phyloP scores from a whole-genome alignment of 2,329 filamentous ascomycete genomes.

The Aspergillus sp. region DNA sequence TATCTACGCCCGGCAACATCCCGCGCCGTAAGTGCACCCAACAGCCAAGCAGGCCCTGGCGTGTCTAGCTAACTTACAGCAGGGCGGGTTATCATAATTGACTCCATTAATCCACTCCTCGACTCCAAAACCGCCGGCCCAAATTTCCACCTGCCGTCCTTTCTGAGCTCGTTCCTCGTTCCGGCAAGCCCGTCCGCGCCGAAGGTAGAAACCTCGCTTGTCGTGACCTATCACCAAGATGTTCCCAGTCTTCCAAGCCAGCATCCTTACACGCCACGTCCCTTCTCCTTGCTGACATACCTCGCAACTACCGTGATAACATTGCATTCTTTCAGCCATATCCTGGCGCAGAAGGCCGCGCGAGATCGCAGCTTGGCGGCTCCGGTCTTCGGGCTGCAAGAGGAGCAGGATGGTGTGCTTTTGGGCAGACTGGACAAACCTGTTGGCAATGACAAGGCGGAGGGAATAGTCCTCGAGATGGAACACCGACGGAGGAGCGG shows the following conservation, averaged over 20 bases:
- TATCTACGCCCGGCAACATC: slow-evolving; percentile 9
- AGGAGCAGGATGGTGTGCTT: slow-evolving; percentile 69
- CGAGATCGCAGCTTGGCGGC: slow-evolving; percentile 63
- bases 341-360: slow-evolving; percentile 65
- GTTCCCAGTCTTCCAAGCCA: slow-evolving; percentile 47
- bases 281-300: slow-evolving; percentile 65
- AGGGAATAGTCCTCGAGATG: slow-evolving; percentile 67
- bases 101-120: slow-evolving; percentile 62
- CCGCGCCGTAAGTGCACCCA: slow-evolving; percentile 19
- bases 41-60: not conserved
- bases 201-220: slow-evolving; percentile 51
- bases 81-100: slow-evolving; percentile 70
- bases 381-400: slow-evolving; percentile 68
- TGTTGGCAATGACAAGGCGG: slow-evolving; percentile 30
- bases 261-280: slow-evolving; percentile 48
- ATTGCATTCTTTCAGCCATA: slow-evolving; percentile 62
- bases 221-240: slow-evolving; percentile 77
- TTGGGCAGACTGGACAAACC: slow-evolving; percentile 48
- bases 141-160: slow-evolving; percentile 52
- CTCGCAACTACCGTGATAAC: slow-evolving; percentile 81
- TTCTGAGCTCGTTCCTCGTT: slow-evolving; percentile 60
- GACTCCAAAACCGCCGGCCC: slow-evolving; percentile 30
- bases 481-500: slow-evolving; percentile 80
- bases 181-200: slow-evolving; percentile 34
- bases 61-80: slow-evolving; percentile 5